phyloP scores from a whole-genome alignment of 805 yeast species.

The Dipodascus geniculatus region DNA sequence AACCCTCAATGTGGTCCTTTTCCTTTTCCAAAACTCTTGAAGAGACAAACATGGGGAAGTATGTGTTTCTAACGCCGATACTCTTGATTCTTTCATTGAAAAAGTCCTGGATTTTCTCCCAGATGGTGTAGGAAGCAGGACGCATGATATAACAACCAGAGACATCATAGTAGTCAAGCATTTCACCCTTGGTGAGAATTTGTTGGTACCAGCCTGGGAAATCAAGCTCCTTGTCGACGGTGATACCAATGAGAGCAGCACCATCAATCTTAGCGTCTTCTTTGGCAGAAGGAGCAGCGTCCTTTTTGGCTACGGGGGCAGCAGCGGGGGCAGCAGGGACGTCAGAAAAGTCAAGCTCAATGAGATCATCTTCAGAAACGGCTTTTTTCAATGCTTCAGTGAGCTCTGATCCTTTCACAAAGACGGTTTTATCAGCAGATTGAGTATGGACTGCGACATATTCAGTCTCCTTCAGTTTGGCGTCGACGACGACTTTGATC shows the following conservation, averaged over 20 bases:
- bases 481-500: conserved; percentile 49
- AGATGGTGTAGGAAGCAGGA: conserved; percentile 86
- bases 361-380: conserved; percentile 33
- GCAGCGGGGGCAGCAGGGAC: conserved; percentile 34
- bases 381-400: conserved; percentile 35
- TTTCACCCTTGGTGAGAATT: conserved; percentile 90
- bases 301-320: conserved; percentile 29
- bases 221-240: conserved; percentile 83
- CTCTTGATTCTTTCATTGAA: conserved; percentile 72
- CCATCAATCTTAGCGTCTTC: conserved; percentile 52
- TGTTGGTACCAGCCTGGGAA: conserved; percentile 98
- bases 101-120: conserved; percentile 90
- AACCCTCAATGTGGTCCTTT: conserved; percentile 97
- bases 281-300: conserved; percentile 17
- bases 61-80: conserved; percentile 87
- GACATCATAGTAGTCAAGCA: conserved; percentile 97
- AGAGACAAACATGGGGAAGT: conserved; percentile 98
- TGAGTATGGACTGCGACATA: conserved; percentile 21
- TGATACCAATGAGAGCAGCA: conserved; percentile 89
- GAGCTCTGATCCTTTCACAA: conserved; percentile 28
- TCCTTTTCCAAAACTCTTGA: conserved; percentile 87
- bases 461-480: conserved; percentile 29
- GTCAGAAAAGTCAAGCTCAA: conserved; percentile 23
- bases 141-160: conserved; percentile 97
- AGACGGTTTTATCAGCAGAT: conserved; percentile 23